phyloP scores from a whole-genome alignment of 1,284 basidiomycete genomes.

The Puccinia horiana region DNA sequence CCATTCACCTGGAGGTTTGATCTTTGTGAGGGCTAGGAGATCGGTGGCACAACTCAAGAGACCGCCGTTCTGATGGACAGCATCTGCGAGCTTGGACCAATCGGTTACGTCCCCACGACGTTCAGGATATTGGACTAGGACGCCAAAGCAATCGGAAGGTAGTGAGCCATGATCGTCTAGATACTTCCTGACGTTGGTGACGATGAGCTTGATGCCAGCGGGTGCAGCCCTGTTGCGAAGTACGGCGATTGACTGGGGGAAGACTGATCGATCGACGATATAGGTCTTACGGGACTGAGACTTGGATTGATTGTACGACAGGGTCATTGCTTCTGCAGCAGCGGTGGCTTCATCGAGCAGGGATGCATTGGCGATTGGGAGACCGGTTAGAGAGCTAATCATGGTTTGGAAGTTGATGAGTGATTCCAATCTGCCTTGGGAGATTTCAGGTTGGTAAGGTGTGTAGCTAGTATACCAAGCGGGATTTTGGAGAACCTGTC shows the following conservation, averaged over 20 bases:
- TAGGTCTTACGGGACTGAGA: conserved; percentile 73
- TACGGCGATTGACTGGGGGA: conserved; percentile 83
- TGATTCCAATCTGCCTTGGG: conserved; percentile 92
- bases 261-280: conserved; percentile 76
- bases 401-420: conserved; percentile 97
- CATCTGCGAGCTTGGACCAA: conserved; percentile 69
- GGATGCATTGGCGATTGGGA: conserved; percentile 93
- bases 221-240: conserved; percentile 83
- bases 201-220: conserved; percentile 77
- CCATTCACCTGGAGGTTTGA: conserved; percentile 97
- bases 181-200: conserved; percentile 66
- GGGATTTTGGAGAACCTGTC: conserved; percentile 87
- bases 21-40: conserved; percentile 84
- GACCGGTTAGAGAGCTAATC: conserved; percentile 87
- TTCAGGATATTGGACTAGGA: conserved; percentile 83
- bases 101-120: conserved; percentile 82
- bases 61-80: conserved; percentile 74
- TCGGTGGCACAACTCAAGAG: conserved; percentile 87
- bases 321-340: conserved; percentile 87
- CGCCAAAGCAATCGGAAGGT: conserved; percentile 73
- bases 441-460: conserved; percentile 84
- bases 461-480: conserved; percentile 99
- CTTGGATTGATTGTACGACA: conserved; percentile 69
- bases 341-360: conserved; percentile 77
- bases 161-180: conserved; percentile 62